Evolutionary conservation across 2,329 filamentous ascomycete species (phyloP).

Genomic region (Ceratocystis colombiana): DNA sequence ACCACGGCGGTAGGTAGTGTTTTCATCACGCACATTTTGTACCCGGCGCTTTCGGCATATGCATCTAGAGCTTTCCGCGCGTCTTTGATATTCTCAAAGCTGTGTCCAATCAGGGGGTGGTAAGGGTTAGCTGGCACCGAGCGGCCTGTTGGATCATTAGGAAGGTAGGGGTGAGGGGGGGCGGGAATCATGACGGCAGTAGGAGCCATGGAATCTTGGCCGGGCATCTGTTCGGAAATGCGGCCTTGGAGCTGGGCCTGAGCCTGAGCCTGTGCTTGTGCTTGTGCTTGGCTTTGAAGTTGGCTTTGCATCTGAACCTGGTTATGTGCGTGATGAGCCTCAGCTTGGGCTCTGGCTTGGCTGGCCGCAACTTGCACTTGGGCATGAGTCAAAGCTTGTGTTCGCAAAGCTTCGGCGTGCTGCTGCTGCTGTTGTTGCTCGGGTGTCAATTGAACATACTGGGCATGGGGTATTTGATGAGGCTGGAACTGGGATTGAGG

Average conservation of each 20-base stretch:
- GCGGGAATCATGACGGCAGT: slow-evolving; percentile 20
- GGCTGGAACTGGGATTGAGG: slow-evolving; percentile 2
- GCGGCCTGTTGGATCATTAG: slow-evolving; percentile 24
- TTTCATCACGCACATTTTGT: slow-evolving; percentile 25
- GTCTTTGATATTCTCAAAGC: slow-evolving; percentile 23
- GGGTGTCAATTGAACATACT: slow-evolving; percentile 12
- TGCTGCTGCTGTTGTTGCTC: slow-evolving; percentile 18
- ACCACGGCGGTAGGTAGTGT: slow-evolving; percentile 24
- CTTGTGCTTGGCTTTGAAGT: slow-evolving; percentile 5
- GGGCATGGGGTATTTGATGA: slow-evolving; percentile 1
- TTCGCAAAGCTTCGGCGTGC: slow-evolving; percentile 16
- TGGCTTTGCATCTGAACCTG: slow-evolving; percentile 15
- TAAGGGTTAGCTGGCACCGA: slow-evolving; percentile 25
- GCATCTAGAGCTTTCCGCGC: slow-evolving; percentile 22
- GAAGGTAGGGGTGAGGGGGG: slow-evolving; percentile 23
- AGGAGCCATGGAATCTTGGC: slow-evolving; percentile 1
- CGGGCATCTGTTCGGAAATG: slow-evolving; percentile 1
- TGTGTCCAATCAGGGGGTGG: slow-evolving; percentile 24
- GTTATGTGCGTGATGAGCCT: slow-evolving; percentile 16
- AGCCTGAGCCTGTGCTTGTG: background rate
- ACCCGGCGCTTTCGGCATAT: slow-evolving; percentile 23
- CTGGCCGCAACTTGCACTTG: slow-evolving; percentile 13
- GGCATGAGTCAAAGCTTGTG: slow-evolving; percentile 18
- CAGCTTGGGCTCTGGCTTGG: slow-evolving; percentile 20
- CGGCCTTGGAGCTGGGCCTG: slow-evolving; percentile 8